phyloP scores from a whole-genome alignment of 2,329 filamentous ascomycete genomes.

The Ceratocystis huliohia region DNA sequence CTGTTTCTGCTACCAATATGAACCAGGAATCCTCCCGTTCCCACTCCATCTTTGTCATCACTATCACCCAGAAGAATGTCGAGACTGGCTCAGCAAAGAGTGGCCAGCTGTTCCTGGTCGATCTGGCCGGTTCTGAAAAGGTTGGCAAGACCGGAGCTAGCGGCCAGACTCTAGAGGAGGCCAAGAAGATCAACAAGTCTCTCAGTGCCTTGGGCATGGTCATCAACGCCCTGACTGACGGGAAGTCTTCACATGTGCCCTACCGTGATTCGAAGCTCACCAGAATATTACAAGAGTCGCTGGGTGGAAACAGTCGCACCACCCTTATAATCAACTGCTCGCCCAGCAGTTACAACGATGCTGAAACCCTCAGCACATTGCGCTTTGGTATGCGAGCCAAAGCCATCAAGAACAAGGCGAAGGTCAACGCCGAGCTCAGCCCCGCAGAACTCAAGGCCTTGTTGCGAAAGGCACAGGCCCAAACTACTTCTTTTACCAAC shows the following conservation, averaged over 20 bases:
- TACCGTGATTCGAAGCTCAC: constrained; percentile 98
- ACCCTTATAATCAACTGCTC: constrained; percentile 98
- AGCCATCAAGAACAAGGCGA: constrained; percentile 99
- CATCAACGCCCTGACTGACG: constrained; percentile 93
- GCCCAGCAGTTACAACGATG: constrained; percentile 96
- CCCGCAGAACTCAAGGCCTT: constrained; percentile 87
- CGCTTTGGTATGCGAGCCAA: constrained; percentile 94
- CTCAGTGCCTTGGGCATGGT: constrained; percentile 97
- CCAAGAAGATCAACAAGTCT: constrained; percentile 99
- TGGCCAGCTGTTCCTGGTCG: constrained; percentile 90
- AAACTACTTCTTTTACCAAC: constrained; percentile 75
- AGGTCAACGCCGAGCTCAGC: constrained; percentile 96
- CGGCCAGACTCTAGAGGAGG: constrained; percentile 92
- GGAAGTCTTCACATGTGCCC: constrained; percentile 89
- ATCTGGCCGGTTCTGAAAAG: constrained; percentile 96
- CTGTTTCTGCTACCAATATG: constrained; percentile 97
- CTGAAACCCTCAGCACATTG: constrained; percentile 81
- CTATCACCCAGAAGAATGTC: constrained; percentile 93
- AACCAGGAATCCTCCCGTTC: constrained; percentile 97
- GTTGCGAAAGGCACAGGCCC: constrained; percentile 81
- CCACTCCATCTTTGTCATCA: constrained; percentile 96
- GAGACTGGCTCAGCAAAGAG: constrained; percentile 94
- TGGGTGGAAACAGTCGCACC: constrained; percentile 96
- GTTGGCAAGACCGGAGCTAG: constrained; percentile 97
- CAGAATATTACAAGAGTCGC: constrained; percentile 87